A percentile compares a stretch with the other conserved stretches of the same genome.
phyloP scores from a whole-genome alignment of 306 rosid genomes.

The Fragaria nilgerrensis region DNA sequence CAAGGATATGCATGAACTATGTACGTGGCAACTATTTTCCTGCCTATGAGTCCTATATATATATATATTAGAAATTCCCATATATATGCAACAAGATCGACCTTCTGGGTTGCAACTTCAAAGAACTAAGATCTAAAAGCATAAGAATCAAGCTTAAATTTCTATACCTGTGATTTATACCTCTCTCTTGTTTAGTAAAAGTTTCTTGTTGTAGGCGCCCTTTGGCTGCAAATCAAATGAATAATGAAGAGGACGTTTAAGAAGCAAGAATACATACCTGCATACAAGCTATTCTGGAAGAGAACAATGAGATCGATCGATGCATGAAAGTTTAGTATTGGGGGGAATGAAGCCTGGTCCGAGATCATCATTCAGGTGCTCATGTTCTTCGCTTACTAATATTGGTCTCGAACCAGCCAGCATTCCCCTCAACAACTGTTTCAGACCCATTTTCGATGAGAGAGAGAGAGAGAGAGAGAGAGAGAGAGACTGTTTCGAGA shows the following conservation, averaged over 20 bases:
- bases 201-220: neutral
- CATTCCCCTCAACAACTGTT: constrained; percentile 75
- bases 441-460: neutral
- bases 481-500: constrained; percentile 31
- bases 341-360: constrained; percentile 99
- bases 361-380: constrained; percentile 60
- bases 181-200: neutral
- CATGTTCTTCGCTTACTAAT: constrained; percentile 13
- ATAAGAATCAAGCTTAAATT: neutral
- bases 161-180: neutral
- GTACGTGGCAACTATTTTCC: neutral
- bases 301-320: neutral
- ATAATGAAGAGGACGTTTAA: neutral
- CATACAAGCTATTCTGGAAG: neutral
- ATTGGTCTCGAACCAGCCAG: constrained; percentile 86
- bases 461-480: constrained; percentile 13
- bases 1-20: neutral
- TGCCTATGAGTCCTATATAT: neutral
- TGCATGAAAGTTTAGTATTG: constrained; percentile 33
- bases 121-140: neutral
- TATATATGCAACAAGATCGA: neutral
- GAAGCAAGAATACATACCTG: neutral
- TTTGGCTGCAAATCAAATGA: neutral
- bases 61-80: neutral
- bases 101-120: neutral